Evolutionary conservation across 139 green algal species (phyloP), one percentile per base, ranked within the genome.

Genomic region (Penium margaritaceum): DNA sequence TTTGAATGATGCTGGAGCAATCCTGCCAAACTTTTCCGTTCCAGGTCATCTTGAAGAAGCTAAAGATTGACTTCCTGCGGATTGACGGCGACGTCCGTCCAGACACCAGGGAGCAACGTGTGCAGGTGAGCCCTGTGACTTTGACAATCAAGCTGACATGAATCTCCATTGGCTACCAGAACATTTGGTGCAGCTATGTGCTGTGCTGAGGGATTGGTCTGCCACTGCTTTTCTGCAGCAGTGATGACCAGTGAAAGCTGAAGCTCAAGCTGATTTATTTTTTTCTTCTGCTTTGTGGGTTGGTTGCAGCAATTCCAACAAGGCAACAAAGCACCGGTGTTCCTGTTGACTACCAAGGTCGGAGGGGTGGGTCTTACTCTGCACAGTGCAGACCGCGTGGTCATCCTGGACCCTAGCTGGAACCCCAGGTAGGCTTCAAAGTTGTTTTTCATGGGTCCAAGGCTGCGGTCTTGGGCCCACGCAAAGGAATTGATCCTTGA

Each of bases 281-380:
- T n/a, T n/a, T n/a, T n/a, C n/a, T n/a, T n/a, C n/a, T n/a, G n/a
- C n/a, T n/a, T n/a, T n/a, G n/a, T n/a, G n/a, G n/a, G n/a, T n/a
- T n/a, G n/a, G n/a, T n/a, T n/a, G n/a, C n/a, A n/a, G n/a, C n/a
- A n/a, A n/a, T n/a, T n/a, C n/a, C n/a, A n/a, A n/a, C n/a, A n/a
- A n/a, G n/a, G n/a, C n/a, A n/a, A n/a, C n/a, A n/a, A n/a, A n/a
- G n/a, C 95, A 60, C 89, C 87, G 2, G 82, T 97, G 6, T 95
- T 96, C 73, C 83, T 98, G 66, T 85, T 98, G 14, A 95, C 92
- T 4, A 88, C 87, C 6, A 33, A 70, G 33, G 92, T 97, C 33
- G 92, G 92, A 4, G 93, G 93, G 4, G 77, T 97, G 63, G 93
- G 93, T 1, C 79, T 98, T 21, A 98, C 92, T 5, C 84, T 98